Conservation (phyloP, 139 green algal genomes). For the Mesotaenium endlicherianum region DNA sequence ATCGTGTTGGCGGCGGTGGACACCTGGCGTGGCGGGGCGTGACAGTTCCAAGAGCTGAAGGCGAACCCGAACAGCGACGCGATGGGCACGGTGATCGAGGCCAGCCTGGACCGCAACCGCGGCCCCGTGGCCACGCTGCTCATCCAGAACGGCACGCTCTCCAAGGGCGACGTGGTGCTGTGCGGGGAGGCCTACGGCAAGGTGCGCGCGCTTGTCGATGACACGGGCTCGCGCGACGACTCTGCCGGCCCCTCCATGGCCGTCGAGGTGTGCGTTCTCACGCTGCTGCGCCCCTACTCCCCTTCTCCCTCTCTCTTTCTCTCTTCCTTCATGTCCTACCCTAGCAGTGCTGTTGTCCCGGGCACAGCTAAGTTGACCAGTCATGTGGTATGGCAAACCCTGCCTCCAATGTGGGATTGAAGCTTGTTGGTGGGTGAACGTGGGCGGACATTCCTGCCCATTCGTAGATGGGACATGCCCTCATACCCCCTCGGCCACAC, state of each 20-base stretch:
- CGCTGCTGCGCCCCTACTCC: not conserved
- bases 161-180: conserved; percentile 77
- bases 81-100: conserved; percentile 90
- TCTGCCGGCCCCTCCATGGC: conserved; percentile 79
- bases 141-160: conserved; percentile 84
- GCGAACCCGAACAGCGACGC: conserved; percentile 58
- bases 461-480: no score
- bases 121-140: conserved; percentile 86
- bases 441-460: no score
- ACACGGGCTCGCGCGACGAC: conserved; percentile 55
- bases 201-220: conserved; percentile 72
- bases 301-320: not conserved
- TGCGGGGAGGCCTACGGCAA: conserved; percentile 77
- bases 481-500: no score
- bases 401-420: no score
- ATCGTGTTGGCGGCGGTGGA: not conserved
- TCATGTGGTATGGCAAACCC: no score
- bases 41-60: conserved; percentile 37
- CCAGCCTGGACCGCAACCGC: conserved; percentile 74
- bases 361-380: no score
- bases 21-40: not conserved
- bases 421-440: no score
- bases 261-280: conserved; percentile 63
- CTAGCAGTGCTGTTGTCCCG: no score
- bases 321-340: no score